Evolutionary conservation across 2,329 filamentous ascomycete species (phyloP).

Genomic region (Colletotrichum chrysophilum): DNA sequence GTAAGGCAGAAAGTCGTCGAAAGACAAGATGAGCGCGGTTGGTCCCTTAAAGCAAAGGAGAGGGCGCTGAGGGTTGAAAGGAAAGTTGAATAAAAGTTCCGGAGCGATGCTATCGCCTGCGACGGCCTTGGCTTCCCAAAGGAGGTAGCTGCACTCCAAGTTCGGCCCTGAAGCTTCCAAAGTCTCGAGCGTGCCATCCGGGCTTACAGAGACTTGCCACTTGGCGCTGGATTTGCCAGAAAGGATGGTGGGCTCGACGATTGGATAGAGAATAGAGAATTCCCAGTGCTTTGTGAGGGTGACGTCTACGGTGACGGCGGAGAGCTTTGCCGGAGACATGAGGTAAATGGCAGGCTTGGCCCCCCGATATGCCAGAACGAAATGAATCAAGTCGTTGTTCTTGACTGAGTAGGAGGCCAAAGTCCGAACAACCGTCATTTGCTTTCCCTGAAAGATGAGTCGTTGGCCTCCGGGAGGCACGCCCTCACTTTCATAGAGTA

Average conservation of each 20-base stretch:
- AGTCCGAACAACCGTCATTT: accelerated
- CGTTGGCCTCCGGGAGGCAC: not conserved
- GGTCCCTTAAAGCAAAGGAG: not conserved
- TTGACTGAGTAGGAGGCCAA: not conserved
- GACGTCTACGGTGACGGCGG: not conserved
- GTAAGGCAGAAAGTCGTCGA: not conserved
- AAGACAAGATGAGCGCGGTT: not conserved
- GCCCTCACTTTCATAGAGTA: not conserved
- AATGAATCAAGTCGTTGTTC: not conserved
- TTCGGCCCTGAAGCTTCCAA: not conserved
- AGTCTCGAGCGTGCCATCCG: not conserved
- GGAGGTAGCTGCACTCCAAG: not conserved
- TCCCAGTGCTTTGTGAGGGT: not conserved
- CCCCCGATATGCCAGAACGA: not conserved
- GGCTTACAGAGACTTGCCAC: not conserved
- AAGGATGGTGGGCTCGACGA: not conserved
- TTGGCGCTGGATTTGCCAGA: not conserved
- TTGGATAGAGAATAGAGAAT: not conserved
- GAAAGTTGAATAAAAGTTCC: not conserved
- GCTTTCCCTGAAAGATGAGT: not conserved
- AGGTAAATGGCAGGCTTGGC: not conserved
- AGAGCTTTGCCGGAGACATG: not conserved
- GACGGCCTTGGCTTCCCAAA: not conserved
- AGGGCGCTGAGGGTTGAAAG: not conserved
- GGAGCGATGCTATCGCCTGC: not conserved